phyloP scores from a whole-genome alignment of 2,329 filamentous ascomycete genomes.

The Hypoxylon sp. region DNA sequence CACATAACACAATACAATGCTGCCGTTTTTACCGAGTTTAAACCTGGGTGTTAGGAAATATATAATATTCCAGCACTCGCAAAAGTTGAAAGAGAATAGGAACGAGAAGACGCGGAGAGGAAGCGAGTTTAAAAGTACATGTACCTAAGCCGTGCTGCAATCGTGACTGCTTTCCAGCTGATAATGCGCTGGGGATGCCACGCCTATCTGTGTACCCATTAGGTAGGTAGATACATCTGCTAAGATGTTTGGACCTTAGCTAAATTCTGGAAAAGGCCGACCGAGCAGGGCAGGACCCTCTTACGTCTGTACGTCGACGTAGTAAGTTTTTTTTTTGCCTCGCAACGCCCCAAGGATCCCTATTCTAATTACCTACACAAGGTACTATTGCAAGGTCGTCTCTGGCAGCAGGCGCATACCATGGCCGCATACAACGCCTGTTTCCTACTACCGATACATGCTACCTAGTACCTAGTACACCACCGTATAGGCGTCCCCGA shows the following conservation, averaged over 20 bases:
- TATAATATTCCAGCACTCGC: conserved; percentile 9
- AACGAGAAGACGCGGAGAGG: conserved; percentile 19
- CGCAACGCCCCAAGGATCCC: conserved; percentile 2
- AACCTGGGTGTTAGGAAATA: conserved; percentile 4
- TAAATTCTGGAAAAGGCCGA: conserved; percentile 18
- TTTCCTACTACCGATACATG: conserved; percentile 1
- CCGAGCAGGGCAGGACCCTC: conserved; percentile 38
- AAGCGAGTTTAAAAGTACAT: conserved; percentile 35
- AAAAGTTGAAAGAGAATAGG: conserved; percentile 20
- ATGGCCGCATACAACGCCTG: not conserved
- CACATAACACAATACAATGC: conserved; percentile 21
- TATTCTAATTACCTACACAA: conserved; percentile 2
- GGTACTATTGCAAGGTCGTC: not conserved
- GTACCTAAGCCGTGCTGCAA: conserved; percentile 20
- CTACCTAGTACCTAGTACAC: not conserved
- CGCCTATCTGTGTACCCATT: conserved; percentile 29
- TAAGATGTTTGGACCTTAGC: not conserved
- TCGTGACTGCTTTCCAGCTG: conserved; percentile 8
- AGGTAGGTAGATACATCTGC: conserved; percentile 19
- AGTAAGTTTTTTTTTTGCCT: conserved; percentile 3
- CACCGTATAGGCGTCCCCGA: conserved; percentile 36
- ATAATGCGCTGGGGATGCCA: conserved; percentile 14
- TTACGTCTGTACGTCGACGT: conserved; percentile 6
- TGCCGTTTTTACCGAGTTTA: not conserved
- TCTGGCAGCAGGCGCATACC: not conserved